Conservation (phyloP, 768 basidiomycete genomes). For the Suillus bovinus region DNA sequence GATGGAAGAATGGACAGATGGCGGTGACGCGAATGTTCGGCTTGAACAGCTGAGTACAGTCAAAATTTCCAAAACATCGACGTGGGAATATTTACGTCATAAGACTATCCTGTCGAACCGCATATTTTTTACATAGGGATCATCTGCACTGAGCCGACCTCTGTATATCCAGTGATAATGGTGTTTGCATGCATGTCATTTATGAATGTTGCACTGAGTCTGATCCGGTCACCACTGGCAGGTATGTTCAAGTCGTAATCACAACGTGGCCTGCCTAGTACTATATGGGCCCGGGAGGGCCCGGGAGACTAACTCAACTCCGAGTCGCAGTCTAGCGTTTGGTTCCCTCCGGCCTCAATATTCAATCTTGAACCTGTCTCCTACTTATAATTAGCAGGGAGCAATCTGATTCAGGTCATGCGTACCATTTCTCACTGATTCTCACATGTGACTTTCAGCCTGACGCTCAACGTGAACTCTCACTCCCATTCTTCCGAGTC, state of each 20-base stretch:
- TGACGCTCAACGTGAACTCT: background rate
- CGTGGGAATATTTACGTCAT: constrained; percentile 5
- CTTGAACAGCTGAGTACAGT: background rate
- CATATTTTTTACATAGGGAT: too few species aligned
- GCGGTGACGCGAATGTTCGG: constrained; percentile 4
- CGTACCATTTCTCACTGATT: background rate
- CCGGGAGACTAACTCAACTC: too few species aligned
- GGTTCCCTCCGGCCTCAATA: background rate
- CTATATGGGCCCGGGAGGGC: too few species aligned
- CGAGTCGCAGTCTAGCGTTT: background rate
- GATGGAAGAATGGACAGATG: background rate
- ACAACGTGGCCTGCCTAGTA: too few species aligned
- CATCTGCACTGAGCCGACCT: too few species aligned
- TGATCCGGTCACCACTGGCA: too few species aligned
- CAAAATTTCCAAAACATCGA: constrained; percentile 6
- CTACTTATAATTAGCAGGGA: background rate
- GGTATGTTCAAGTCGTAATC: too few species aligned
- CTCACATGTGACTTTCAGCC: background rate
- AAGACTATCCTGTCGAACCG: too few species aligned
- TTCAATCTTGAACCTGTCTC: background rate
- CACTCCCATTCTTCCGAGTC: background rate
- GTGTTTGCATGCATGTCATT: too few species aligned
- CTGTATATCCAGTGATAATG: too few species aligned
- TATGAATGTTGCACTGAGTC: too few species aligned
- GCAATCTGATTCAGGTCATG: background rate